Conservation (phyloP, 257 asterid species). For the Fraxinus pennsylvanica region DNA sequence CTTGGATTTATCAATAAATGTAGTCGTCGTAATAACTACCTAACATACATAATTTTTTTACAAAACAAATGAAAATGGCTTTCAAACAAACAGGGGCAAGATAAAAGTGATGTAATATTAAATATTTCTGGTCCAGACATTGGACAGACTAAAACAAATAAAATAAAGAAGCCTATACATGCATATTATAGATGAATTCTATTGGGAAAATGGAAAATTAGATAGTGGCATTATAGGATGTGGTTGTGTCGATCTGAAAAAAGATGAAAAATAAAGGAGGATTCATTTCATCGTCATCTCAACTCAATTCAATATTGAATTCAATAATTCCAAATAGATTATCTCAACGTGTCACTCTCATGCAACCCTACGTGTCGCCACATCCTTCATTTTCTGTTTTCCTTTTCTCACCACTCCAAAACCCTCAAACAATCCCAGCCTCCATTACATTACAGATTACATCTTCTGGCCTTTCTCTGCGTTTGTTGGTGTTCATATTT, state of each 20-base stretch:
- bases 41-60: too few species aligned
- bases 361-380: background rate
- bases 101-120: too few species aligned
- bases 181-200: too few species aligned
- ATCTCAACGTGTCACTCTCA: background rate
- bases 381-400: background rate
- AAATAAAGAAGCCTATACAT: too few species aligned
- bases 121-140: too few species aligned
- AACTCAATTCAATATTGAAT: background rate
- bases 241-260: background rate
- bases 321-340: background rate
- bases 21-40: too few species aligned
- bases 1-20: too few species aligned
- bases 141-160: too few species aligned
- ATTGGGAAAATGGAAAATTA: too few species aligned
- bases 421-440: background rate
- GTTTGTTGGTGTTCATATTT: background rate
- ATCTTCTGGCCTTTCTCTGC: background rate
- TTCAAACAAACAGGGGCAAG: too few species aligned
- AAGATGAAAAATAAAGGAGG: too few species aligned
- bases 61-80: too few species aligned
- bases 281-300: background rate
- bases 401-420: background rate
- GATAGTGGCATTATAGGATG: background rate
- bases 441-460: background rate